phyloP scores from a whole-genome alignment of 345 rosid genomes.

The Eucalyptus microcorys region DNA sequence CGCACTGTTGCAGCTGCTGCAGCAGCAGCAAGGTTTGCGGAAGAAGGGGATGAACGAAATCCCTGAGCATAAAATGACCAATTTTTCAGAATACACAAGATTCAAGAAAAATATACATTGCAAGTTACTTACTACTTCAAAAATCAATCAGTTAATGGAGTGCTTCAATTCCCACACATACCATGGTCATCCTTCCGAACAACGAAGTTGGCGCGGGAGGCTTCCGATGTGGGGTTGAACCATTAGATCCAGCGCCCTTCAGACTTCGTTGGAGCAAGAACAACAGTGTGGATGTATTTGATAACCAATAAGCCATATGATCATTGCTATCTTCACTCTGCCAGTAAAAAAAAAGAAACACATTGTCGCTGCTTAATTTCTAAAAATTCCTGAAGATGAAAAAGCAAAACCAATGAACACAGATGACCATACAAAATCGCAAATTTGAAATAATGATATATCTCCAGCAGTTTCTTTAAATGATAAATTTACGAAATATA shows the following conservation, averaged over 20 bases:
- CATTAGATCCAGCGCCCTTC: slow-evolving; percentile 56
- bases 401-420: neutral
- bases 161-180: slow-evolving; percentile 6
- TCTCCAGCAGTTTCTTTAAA: neutral
- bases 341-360: neutral
- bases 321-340: slow-evolving; percentile 90
- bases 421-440: neutral
- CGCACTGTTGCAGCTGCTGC: slow-evolving; percentile 62
- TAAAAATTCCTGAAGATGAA: neutral
- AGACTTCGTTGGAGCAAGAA: slow-evolving; percentile 84
- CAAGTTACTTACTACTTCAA: neutral
- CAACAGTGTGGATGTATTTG: slow-evolving; percentile 76
- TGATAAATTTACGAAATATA: neutral
- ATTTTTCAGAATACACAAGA: neutral
- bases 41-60: slow-evolving; percentile 90
- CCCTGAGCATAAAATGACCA: slow-evolving; percentile 30
- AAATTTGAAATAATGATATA: neutral
- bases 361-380: neutral
- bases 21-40: slow-evolving; percentile 68
- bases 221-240: slow-evolving; percentile 48
- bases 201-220: slow-evolving; percentile 80
- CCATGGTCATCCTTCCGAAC: slow-evolving; percentile 98
- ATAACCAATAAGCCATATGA: slow-evolving; percentile 97
- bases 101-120: neutral
- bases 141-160: neutral